A percentile compares a stretch with the other conserved stretches of the same genome.
These are phyloP conservation scores for Trifolium dubium DNA, from an alignment of 306 rosid species.

Conservation along the genomic window DNA sequence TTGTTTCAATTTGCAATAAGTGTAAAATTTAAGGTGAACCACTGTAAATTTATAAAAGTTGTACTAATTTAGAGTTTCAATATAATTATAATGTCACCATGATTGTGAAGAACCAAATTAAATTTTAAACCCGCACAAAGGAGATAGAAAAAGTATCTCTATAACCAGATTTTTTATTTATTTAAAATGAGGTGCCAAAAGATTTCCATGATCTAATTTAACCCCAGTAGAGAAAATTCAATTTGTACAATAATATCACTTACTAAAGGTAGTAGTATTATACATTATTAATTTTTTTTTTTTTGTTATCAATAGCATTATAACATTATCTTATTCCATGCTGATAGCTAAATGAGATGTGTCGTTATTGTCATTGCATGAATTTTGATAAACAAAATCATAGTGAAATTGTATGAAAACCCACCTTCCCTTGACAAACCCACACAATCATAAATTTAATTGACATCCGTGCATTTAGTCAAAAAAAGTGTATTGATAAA, in stretches of 20 bases:
- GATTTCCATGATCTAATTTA: constrained; percentile 39
- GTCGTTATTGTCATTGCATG: constrained; percentile 33
- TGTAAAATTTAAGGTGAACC: no score
- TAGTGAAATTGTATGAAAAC: constrained; percentile 34
- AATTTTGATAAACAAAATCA: constrained; percentile 39
- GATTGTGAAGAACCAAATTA: no score
- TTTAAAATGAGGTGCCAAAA: constrained; percentile 22
- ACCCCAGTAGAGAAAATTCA: constrained; percentile 31
- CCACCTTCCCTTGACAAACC: constrained; percentile 36
- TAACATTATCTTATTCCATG: constrained; percentile 41
- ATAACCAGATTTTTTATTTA: constrained; percentile 19
- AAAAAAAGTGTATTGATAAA: no score
- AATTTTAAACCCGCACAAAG: no score
- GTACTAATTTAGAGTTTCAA: no score
- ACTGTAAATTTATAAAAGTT: no score
- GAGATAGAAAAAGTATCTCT: neutral
- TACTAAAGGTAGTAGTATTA: constrained; percentile 42
- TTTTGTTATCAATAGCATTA: no score
- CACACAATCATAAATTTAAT: constrained; percentile 30
- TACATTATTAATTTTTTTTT: neutral
- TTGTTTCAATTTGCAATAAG: no score
- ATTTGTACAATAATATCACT: constrained; percentile 37
- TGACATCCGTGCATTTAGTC: neutral
- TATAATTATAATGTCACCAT: no score
- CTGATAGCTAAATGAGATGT: constrained; percentile 43